phyloP scores from a whole-genome alignment of 345 rosid genomes.

The Brassica cretica region DNA sequence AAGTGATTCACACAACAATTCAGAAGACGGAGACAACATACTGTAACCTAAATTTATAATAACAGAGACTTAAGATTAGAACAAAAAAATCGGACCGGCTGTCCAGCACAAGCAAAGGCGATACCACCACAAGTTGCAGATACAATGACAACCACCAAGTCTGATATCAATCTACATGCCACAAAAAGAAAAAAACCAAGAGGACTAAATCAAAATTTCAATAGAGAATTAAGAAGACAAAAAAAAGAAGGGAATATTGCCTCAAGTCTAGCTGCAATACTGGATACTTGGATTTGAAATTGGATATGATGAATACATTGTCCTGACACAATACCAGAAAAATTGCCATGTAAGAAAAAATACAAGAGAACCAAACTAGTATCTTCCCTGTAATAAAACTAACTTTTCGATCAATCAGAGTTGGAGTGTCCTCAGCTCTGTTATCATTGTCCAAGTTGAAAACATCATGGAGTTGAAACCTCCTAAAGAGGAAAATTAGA shows the following conservation, averaged over 20 bases:
- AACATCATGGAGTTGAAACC: conserved; percentile 78
- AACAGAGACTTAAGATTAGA: conserved; percentile 4
- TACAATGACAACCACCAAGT: conserved; percentile 89
- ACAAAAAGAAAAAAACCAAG: conserved; percentile 42
- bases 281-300: conserved; percentile 89
- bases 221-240: conserved; percentile 8
- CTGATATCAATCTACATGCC: conserved; percentile 84
- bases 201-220: neutral
- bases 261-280: conserved; percentile 87
- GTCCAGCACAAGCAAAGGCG: conserved; percentile 98
- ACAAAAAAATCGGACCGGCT: conserved; percentile 62
- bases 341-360: conserved; percentile 20
- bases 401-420: conserved; percentile 91
- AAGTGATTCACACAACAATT: conserved; percentile 11
- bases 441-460: conserved; percentile 87
- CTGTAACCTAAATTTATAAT: neutral
- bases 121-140: conserved; percentile 99
- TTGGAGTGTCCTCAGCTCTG: conserved; percentile 80
- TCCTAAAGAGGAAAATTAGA: conserved; percentile 43
- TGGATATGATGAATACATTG: conserved; percentile 93
- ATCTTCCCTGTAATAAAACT: neutral
- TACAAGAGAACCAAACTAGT: conserved; percentile 10
- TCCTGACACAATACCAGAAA: conserved; percentile 56
- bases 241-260: conserved; percentile 47
- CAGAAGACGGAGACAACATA: conserved; percentile 4